Conservation (phyloP, 768 basidiomycete species). For the Naganishia kalamii region DNA sequence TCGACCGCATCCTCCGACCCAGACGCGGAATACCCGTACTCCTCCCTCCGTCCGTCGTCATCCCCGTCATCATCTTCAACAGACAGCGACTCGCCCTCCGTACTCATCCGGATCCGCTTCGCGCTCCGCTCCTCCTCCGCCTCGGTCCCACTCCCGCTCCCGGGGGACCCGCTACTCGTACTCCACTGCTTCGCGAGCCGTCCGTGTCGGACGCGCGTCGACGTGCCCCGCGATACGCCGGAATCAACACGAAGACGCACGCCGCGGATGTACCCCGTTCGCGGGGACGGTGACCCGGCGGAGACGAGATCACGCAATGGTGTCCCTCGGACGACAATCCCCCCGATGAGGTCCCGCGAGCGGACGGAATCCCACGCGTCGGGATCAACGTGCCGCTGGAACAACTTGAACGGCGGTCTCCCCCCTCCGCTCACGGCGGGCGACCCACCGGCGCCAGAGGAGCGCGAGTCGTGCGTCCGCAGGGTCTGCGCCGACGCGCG, state of each 20-base stretch:
- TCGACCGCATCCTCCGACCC: constrained; percentile 7
- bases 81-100: background rate
- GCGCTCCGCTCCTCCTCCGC: constrained; percentile 17
- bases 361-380: constrained; percentile 43
- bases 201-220: background rate
- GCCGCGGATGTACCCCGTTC: too few species aligned
- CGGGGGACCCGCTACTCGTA: constrained; percentile 13
- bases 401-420: constrained; percentile 1
- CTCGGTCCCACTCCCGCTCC: background rate
- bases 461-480: constrained; percentile 16
- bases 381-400: constrained; percentile 60
- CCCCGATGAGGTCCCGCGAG: constrained; percentile 51
- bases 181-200: constrained; percentile 9
- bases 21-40: constrained; percentile 4
- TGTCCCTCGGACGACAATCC: constrained; percentile 6
- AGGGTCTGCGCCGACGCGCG: constrained; percentile 14
- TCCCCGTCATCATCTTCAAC: background rate
- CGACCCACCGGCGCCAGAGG: constrained; percentile 26
- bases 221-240: background rate
- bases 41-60: background rate
- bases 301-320: constrained; percentile 4
- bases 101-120: constrained; percentile 18
- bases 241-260: too few species aligned
- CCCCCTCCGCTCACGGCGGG: background rate
- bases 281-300: background rate